These are phyloP conservation scores for Carex arenaria DNA, from an alignment of 202 grass and related monocot genomes.

Conservation along the genomic window DNA sequence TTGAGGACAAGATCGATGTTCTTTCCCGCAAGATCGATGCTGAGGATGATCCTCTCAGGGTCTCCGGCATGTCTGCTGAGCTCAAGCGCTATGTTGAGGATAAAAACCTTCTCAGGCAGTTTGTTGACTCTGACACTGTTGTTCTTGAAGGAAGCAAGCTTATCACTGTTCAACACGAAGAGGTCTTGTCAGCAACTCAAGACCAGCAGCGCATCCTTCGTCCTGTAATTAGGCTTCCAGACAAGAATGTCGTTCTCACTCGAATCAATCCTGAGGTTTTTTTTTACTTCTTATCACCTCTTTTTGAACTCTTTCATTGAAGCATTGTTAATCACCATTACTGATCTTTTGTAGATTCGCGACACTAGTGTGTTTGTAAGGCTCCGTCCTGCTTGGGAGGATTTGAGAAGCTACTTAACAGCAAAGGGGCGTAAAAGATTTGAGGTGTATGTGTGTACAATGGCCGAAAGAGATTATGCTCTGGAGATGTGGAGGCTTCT, in stretches of 20 bases:
- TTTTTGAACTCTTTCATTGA: neutral
- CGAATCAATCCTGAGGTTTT: constrained; percentile 88
- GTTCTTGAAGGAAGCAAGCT: constrained; percentile 42
- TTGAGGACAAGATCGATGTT: constrained; percentile 62
- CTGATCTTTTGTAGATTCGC: constrained; percentile 49
- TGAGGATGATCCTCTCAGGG: constrained; percentile 64
- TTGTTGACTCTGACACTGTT: constrained; percentile 65
- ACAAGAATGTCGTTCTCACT: constrained; percentile 83
- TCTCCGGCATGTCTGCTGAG: constrained; percentile 85
- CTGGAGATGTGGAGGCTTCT: constrained; percentile 99
- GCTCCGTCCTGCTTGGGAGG: constrained; percentile 95
- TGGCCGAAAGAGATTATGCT: constrained; percentile 97
- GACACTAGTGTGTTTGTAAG: constrained; percentile 99
- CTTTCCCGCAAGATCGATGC: constrained; percentile 70
- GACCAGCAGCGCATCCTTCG: constrained; percentile 55
- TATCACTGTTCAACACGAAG: constrained; percentile 59
- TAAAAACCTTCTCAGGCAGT: constrained; percentile 75
- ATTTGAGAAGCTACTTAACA: constrained; percentile 92
- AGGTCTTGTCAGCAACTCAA: constrained; percentile 36
- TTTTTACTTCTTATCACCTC: neutral
- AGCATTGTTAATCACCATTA: constrained; percentile 6
- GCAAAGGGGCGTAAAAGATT: constrained; percentile 91
- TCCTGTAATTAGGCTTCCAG: constrained; percentile 75
- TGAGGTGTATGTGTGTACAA: constrained; percentile 97
- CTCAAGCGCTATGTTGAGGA: constrained; percentile 94